A percentile compares a stretch with the other conserved stretches of the same genome.
These are phyloP conservation scores for Claviceps sp. DNA, from an alignment of 2,329 filamentous ascomycete genomes.

Conservation along the genomic window DNA sequence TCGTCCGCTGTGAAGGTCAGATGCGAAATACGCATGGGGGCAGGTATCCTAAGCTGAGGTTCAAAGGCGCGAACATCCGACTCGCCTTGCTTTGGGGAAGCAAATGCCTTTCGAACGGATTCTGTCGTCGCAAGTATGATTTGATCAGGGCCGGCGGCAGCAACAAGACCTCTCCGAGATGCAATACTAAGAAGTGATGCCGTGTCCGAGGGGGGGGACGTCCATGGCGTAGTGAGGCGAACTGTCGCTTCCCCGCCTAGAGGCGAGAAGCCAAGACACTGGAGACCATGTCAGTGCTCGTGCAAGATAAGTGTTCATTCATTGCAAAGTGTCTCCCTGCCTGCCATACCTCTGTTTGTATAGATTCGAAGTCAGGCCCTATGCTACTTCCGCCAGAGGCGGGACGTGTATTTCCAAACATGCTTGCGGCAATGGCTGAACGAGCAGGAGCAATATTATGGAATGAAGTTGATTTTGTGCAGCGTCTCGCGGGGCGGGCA, in stretches of 20 bases:
- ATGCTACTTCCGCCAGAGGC: slow-evolving; percentile 26
- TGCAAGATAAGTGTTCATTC: background rate
- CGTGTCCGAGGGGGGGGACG: slow-evolving; percentile 57
- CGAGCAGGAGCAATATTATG: slow-evolving; percentile 15
- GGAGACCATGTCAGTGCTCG: background rate
- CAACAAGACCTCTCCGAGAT: slow-evolving; percentile 64
- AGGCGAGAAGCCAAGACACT: slow-evolving; percentile 69
- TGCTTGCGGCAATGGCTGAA: slow-evolving; percentile 25
- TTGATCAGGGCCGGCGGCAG: slow-evolving; percentile 72
- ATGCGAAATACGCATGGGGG: slow-evolving; percentile 70
- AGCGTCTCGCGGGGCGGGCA: background rate
- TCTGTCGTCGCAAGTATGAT: slow-evolving; percentile 68
- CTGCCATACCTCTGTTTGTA: slow-evolving; percentile 61
- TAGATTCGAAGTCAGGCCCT: slow-evolving; percentile 59
- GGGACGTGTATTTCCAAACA: slow-evolving; percentile 43
- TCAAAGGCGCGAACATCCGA: slow-evolving; percentile 56
- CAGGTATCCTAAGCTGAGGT: slow-evolving; percentile 58
- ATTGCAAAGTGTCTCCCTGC: background rate
- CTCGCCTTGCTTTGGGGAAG: slow-evolving; percentile 42
- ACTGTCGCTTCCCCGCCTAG: slow-evolving; percentile 72
- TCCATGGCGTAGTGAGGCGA: slow-evolving; percentile 68
- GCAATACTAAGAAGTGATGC: slow-evolving; percentile 78
- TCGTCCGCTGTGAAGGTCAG: slow-evolving; percentile 87
- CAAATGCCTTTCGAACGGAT: slow-evolving; percentile 63
- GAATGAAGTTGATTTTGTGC: slow-evolving; percentile 3